Percentiles rank a stretch among this genome's conserved stretches.
These are phyloP conservation scores for Globisporangium paroecandrum DNA, from an alignment of 352 stramenopile genomes.

Conservation along the genomic window DNA sequence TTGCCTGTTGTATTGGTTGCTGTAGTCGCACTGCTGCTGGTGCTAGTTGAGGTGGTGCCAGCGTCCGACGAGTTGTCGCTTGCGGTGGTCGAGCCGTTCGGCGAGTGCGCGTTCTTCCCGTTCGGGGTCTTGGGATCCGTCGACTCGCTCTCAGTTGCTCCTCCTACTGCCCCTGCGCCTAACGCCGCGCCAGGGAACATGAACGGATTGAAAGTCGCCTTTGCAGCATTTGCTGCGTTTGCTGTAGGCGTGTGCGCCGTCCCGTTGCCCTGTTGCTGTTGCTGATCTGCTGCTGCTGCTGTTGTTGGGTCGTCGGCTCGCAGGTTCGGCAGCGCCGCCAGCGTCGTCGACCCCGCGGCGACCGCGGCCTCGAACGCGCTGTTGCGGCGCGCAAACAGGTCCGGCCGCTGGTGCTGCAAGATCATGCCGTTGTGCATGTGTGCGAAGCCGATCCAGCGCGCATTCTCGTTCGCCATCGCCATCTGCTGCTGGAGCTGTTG, in stretches of 20 bases:
- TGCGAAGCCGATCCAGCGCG: slow-evolving; percentile 12
- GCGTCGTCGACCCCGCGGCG: slow-evolving; percentile 31
- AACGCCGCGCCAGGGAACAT: slow-evolving; percentile 2
- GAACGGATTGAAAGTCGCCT: slow-evolving; percentile 9
- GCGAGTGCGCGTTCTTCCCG: slow-evolving; percentile 4
- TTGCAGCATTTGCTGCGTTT: slow-evolving; percentile 13
- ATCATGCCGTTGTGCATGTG: slow-evolving; percentile 8
- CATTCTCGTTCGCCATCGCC: slow-evolving; percentile 16
- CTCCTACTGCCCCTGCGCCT: neutral
- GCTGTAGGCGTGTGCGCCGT: slow-evolving; percentile 6
- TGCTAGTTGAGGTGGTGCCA: neutral
- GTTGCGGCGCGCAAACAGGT: slow-evolving; percentile 20
- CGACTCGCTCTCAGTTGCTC: neutral
- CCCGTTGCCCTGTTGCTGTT: slow-evolving; percentile 2
- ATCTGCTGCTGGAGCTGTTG: slow-evolving; percentile 22
- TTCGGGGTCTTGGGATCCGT: slow-evolving; percentile 3
- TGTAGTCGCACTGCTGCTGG: slow-evolving; percentile 8
- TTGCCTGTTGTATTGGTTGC: neutral
- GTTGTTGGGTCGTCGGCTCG: slow-evolving; percentile 1
- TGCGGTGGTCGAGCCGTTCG: slow-evolving; percentile 14
- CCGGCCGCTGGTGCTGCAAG: slow-evolving; percentile 18
- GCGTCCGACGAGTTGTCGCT: slow-evolving; percentile 16
- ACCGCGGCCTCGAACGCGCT: slow-evolving; percentile 29
- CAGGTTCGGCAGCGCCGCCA: slow-evolving; percentile 34
- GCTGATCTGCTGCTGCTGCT: slow-evolving; percentile 5